Conservation (phyloP, 305 asterid genomes). For the Solanum hybrid region DNA sequence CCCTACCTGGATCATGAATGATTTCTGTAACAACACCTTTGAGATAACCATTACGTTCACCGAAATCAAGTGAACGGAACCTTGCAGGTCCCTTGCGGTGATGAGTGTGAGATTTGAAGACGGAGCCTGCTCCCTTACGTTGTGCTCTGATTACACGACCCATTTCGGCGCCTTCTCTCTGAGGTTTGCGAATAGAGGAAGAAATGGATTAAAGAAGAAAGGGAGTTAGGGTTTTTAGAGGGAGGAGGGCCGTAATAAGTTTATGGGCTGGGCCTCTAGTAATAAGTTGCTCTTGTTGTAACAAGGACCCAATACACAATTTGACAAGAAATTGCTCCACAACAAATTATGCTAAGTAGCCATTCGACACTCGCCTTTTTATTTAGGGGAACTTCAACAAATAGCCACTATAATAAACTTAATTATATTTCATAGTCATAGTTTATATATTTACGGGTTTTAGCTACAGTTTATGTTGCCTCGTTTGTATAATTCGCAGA, state of each 20-base stretch:
- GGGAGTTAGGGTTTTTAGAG: constrained; percentile 12
- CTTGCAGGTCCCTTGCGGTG: constrained; percentile 74
- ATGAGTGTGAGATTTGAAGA: constrained; percentile 81
- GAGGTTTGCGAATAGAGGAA: not conserved
- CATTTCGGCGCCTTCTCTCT: constrained; percentile 25
- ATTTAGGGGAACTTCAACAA: no score
- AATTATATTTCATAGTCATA: no score
- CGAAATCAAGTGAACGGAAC: constrained; percentile 56
- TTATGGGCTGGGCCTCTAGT: not conserved
- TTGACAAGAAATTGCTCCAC: not conserved
- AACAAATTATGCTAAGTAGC: not conserved
- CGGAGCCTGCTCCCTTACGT: constrained; percentile 91
- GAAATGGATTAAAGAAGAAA: not conserved
- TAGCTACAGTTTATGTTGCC: no score
- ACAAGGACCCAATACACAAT: not conserved
- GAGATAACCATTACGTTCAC: constrained; percentile 79
- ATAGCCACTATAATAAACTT: no score
- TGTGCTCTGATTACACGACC: constrained; percentile 89
- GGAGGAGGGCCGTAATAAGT: not conserved
- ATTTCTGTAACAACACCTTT: constrained; percentile 43
- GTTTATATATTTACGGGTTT: no score
- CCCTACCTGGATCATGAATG: constrained; percentile 40
- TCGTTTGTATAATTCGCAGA: no score
- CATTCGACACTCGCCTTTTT: not conserved
- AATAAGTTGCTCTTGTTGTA: not conserved